Evolutionary conservation across 345 rosid genomes (phyloP), one percentile per base, ranked within the genome.

Genomic region (Dipteronia sinensis): DNA sequence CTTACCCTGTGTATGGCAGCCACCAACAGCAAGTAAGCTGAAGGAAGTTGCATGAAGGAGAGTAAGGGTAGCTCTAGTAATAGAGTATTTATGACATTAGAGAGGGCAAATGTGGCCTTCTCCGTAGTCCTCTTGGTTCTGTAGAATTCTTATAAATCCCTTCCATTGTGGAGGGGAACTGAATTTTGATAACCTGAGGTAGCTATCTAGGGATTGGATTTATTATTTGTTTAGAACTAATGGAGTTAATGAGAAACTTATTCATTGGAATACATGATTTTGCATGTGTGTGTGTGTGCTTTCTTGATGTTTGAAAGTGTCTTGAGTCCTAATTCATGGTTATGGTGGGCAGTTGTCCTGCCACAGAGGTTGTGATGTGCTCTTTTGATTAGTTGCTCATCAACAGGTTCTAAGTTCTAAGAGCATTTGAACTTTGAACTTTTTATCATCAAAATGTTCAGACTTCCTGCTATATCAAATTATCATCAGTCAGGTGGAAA

Each of bases 1-100:
- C 90, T 3, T 96, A 92, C 77, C 97, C 95, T 1, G 71, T 92
- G 73, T 96, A 91, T 25, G 95, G 95, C 42, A 89, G 87, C 78
- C 91, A 89, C 81, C 98, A 96, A 78, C 94, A 94, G 74, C 97
- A 96, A 87, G 99, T 96, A 84, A 96, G 92, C 95, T 94, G 88
- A 94, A 42, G 72, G 74, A 80, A 72, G 72, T 5, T 34, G 38
- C 38, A 34, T 12, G 69, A 62, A 19, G 0, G 59, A 69, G 46
- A 76, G 42, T 69, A 56, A 12, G 56, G 13, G 63, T 73, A 78
- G 79, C 79, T 84, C 68, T 73, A 65, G 80, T 75, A 73, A 81
- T 71, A 51, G 53, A 79, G 63, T 59, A 53, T 51, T 38, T 38
- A 22, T 74, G 67, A 75, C 31, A 75, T 64, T 47, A 81, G 86